A percentile compares a stretch with the other conserved stretches of the same genome.
Conservation (phyloP, 2,329 filamentous ascomycete species). For the Stagonosporopsis tanaceti region DNA sequence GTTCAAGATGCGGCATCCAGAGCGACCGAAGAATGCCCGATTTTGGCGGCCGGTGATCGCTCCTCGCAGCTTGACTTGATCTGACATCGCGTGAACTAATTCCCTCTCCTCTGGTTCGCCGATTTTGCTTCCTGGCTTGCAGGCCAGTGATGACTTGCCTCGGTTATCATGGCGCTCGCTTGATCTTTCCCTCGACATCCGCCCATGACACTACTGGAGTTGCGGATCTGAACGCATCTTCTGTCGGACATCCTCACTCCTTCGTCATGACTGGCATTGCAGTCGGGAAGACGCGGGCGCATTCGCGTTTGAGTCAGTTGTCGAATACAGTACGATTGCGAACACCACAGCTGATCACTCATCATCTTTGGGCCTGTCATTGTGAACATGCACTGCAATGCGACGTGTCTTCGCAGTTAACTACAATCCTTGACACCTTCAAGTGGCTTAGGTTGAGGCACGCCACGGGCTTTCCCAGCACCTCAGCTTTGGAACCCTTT, state of each 20-base stretch:
- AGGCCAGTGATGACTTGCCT: conserved; percentile 25
- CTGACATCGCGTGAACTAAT: conserved; percentile 26
- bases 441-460: conserved; percentile 11
- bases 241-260: conserved; percentile 19
- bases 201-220: conserved; percentile 17
- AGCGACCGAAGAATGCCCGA: conserved; percentile 43
- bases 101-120: conserved; percentile 14
- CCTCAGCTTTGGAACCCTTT: conserved; percentile 25
- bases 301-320: conserved; percentile 12
- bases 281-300: conserved; percentile 10
- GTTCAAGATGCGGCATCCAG: conserved; percentile 18
- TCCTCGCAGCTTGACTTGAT: conserved; percentile 26
- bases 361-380: neutral
- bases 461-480: conserved; percentile 24
- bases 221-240: conserved; percentile 21
- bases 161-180: conserved; percentile 23
- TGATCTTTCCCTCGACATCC: conserved; percentile 21
- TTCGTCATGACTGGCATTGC: conserved; percentile 11
- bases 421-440: conserved; percentile 18
- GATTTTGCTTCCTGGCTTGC: conserved; percentile 19
- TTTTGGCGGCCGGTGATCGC: conserved; percentile 31
- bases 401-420: conserved; percentile 9
- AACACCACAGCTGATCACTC: neutral
- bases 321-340: neutral
- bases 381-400: conserved; percentile 5